Conservation (phyloP, 2,329 filamentous ascomycete genomes). For the Teratosphaeria zuluensis region DNA sequence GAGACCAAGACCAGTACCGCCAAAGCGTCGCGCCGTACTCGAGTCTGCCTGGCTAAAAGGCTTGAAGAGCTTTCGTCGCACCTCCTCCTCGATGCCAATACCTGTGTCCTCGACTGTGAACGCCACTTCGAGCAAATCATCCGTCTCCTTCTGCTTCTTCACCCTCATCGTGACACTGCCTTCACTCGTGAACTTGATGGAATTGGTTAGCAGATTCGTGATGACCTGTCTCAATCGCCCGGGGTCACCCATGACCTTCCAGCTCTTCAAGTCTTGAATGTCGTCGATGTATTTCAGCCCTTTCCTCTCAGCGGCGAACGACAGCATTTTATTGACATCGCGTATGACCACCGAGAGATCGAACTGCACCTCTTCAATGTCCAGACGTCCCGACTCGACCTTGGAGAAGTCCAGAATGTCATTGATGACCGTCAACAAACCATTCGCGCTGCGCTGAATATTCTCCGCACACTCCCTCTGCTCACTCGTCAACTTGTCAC, state of each 20-base stretch:
- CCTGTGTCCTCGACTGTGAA: slow-evolving; percentile 70
- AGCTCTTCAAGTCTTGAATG: slow-evolving; percentile 49
- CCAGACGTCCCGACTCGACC: slow-evolving; percentile 62
- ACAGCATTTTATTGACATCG: slow-evolving; percentile 79
- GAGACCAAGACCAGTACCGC: slow-evolving; percentile 66
- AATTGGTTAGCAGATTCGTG: slow-evolving; percentile 68
- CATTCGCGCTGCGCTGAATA: slow-evolving; percentile 70
- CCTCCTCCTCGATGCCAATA: slow-evolving; percentile 72
- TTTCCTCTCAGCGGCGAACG: slow-evolving; percentile 73
- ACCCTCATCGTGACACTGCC: slow-evolving; percentile 60
- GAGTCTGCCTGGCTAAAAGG: slow-evolving; percentile 77
- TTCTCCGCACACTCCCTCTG: slow-evolving; percentile 68
- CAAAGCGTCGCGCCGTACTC: slow-evolving; percentile 68
- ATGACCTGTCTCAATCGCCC: slow-evolving; percentile 76
- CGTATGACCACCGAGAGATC: slow-evolving; percentile 62
- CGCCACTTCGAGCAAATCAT: slow-evolving; percentile 56
- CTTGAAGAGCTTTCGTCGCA: slow-evolving; percentile 62
- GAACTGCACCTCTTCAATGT: slow-evolving; percentile 74
- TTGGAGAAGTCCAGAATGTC: slow-evolving; percentile 88
- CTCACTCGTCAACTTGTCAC: slow-evolving; percentile 48
- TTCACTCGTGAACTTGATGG: slow-evolving; percentile 63
- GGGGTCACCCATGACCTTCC: slow-evolving; percentile 79
- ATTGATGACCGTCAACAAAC: slow-evolving; percentile 77
- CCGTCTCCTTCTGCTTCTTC: slow-evolving; percentile 51
- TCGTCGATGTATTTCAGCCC: slow-evolving; percentile 64